Evolutionary conservation across 306 rosid species (phyloP).

Genomic region (Corylus avellana): DNA sequence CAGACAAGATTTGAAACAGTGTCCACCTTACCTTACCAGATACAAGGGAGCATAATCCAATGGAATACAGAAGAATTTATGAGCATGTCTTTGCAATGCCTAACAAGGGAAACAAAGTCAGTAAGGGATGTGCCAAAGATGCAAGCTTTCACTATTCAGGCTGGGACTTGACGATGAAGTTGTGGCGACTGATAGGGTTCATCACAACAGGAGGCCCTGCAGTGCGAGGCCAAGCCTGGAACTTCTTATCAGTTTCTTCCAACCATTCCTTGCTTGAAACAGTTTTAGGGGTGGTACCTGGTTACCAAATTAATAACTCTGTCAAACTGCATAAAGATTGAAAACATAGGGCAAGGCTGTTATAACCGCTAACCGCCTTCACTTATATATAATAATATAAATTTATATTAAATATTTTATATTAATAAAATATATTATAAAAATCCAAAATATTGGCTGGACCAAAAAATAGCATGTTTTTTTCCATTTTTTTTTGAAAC

Average conservation of each 20-base stretch:
- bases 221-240: constrained; percentile 64
- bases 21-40: background rate
- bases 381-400: no score
- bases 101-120: background rate
- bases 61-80: background rate
- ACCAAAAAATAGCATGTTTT: no score
- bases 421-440: no score
- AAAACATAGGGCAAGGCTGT: no score
- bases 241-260: constrained; percentile 61
- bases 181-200: constrained; percentile 48
- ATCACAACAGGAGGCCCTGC: constrained; percentile 51
- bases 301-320: background rate
- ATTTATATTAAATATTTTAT: no score
- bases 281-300: constrained; percentile 49
- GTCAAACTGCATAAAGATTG: background rate
- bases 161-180: constrained; percentile 42
- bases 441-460: no score
- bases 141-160: background rate
- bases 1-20: background rate
- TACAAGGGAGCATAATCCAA: background rate
- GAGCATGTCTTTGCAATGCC: background rate
- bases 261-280: constrained; percentile 46
- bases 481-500: no score
- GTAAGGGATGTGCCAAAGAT: background rate
- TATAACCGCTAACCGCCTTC: no score